phyloP scores from a whole-genome alignment of 805 yeast genomes.

The Metschnikowia koreensis region DNA sequence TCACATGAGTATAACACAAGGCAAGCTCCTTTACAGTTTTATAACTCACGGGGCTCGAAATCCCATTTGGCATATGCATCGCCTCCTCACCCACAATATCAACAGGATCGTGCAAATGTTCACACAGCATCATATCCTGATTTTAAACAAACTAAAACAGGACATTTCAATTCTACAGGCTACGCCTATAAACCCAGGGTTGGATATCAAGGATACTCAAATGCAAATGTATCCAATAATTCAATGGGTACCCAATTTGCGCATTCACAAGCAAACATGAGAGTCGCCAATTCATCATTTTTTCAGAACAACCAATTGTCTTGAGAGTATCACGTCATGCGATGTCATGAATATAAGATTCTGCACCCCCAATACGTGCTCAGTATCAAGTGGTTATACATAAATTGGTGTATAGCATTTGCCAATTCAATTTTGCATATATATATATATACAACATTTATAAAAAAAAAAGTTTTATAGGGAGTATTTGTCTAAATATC shows the following conservation, averaged over 20 bases:
- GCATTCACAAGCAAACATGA: not conserved
- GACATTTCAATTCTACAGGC: not conserved
- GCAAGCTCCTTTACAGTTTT: not conserved
- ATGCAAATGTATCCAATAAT: not conserved
- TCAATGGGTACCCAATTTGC: not conserved
- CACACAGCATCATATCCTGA: conserved; percentile 9
- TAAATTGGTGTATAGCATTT: not conserved
- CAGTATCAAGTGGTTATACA: not conserved
- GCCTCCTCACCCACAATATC: conserved; percentile 1
- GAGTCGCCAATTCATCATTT: conserved; percentile 1
- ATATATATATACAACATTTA: no score
- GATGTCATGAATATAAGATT: not conserved
- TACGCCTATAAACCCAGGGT: not conserved
- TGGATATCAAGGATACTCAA: not conserved
- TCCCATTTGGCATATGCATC: not conserved
- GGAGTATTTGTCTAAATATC: not conserved
- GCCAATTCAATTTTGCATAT: not conserved
- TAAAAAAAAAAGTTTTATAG: not conserved
- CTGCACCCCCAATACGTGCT: no score
- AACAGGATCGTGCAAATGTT: not conserved
- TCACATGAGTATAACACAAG: not conserved
- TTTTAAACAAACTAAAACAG: not conserved
- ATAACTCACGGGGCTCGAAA: not conserved
- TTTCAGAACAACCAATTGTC: not conserved
- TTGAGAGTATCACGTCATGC: not conserved